phyloP scores from a whole-genome alignment of 1,284 basidiomycete genomes.

The Neotropicomus parvogracilis region DNA sequence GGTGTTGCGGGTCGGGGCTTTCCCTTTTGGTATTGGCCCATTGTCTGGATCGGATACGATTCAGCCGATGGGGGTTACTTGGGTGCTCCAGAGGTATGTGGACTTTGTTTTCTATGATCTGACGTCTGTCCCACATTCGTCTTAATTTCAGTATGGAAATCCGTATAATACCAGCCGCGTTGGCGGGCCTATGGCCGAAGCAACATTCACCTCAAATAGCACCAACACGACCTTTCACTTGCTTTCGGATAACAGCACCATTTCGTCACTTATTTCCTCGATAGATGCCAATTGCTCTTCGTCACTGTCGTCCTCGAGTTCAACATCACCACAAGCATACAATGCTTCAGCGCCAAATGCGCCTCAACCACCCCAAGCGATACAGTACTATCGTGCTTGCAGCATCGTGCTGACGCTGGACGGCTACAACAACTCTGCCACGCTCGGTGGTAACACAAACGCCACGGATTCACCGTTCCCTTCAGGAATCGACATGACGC shows the following conservation, averaged over 20 bases:
- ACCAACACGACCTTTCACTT: slow-evolving; percentile 45
- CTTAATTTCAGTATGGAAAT: slow-evolving; percentile 47
- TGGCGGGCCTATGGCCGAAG: slow-evolving; percentile 52
- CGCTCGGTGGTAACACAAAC: slow-evolving; percentile 25
- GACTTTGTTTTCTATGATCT: not conserved
- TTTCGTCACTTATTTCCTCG: slow-evolving; percentile 45
- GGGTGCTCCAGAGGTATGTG: slow-evolving; percentile 20
- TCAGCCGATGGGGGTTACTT: slow-evolving; percentile 14
- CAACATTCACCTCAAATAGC: slow-evolving; percentile 45
- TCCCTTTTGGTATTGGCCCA: slow-evolving; percentile 39
- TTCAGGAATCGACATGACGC: slow-evolving; percentile 35
- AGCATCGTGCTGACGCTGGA: slow-evolving; percentile 38
- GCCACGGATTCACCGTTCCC: slow-evolving; percentile 36
- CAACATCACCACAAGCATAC: slow-evolving; percentile 21
- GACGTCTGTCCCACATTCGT: not conserved
- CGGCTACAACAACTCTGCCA: slow-evolving; percentile 45
- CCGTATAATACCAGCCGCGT: slow-evolving; percentile 52
- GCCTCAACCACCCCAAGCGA: slow-evolving; percentile 33
- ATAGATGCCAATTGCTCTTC: slow-evolving; percentile 48
- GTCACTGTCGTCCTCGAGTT: slow-evolving; percentile 23
- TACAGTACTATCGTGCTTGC: slow-evolving; percentile 43
- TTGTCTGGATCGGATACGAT: slow-evolving; percentile 27
- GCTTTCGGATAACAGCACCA: slow-evolving; percentile 56
- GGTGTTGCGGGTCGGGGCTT: slow-evolving; percentile 34
- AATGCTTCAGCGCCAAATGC: slow-evolving; percentile 13